Evolutionary conservation across 1,284 basidiomycete species (phyloP).

Genomic region (Earliella scabrosa): DNA sequence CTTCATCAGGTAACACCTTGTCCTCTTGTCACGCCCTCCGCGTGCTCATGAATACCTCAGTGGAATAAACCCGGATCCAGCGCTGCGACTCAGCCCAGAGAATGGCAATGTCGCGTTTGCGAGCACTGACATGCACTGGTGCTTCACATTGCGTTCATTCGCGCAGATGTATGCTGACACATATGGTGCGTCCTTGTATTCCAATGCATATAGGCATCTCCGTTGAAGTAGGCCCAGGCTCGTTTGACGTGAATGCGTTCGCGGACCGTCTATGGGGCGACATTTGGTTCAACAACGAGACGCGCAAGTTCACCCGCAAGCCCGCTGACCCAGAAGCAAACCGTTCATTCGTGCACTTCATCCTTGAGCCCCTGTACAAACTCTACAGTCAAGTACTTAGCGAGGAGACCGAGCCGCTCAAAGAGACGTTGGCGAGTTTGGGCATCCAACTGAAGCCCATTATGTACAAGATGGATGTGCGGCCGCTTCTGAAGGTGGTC

Average conservation of each 20-base stretch:
- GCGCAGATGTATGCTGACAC: slow-evolving; percentile 97
- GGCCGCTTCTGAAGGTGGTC: slow-evolving; percentile 92
- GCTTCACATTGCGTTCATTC: slow-evolving; percentile 94
- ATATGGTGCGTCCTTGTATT: slow-evolving; percentile 55
- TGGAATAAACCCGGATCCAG: slow-evolving; percentile 87
- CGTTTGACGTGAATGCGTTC: slow-evolving; percentile 68
- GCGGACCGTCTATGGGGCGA: slow-evolving; percentile 97
- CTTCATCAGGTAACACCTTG: slow-evolving; percentile 75
- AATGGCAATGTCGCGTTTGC: slow-evolving; percentile 97
- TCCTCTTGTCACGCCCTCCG: background rate
- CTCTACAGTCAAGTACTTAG: slow-evolving; percentile 95
- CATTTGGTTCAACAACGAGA: slow-evolving; percentile 89
- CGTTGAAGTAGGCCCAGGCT: slow-evolving; percentile 40
- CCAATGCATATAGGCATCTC: slow-evolving; percentile 3
- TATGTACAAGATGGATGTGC: slow-evolving; percentile 98
- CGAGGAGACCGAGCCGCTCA: slow-evolving; percentile 86
- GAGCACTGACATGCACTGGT: slow-evolving; percentile 97
- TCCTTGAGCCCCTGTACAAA: slow-evolving; percentile 97
- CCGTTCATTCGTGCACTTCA: slow-evolving; percentile 95
- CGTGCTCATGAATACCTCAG: slow-evolving; percentile 45
- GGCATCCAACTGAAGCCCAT: slow-evolving; percentile 90
- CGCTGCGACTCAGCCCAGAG: slow-evolving; percentile 89
- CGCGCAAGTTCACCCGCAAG: slow-evolving; percentile 89
- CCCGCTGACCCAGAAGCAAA: slow-evolving; percentile 81
- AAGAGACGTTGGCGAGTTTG: slow-evolving; percentile 79